Conservation (phyloP, 2,329 filamentous ascomycete genomes). For the Colletotrichum kahawae region DNA sequence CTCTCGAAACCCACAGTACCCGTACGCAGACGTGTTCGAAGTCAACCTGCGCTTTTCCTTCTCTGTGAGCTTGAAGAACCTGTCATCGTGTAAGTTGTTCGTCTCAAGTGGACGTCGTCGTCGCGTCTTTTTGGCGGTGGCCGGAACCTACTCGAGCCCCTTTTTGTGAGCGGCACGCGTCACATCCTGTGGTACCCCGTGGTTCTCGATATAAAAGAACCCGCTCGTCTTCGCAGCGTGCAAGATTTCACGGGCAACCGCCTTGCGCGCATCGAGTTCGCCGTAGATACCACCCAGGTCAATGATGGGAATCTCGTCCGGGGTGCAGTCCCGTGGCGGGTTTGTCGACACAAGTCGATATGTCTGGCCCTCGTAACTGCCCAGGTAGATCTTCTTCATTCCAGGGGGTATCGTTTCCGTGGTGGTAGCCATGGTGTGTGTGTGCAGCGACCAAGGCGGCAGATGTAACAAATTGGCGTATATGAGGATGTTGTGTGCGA, state of each 20-base stretch:
- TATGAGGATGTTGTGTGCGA: background rate
- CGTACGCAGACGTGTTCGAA: constrained; percentile 25
- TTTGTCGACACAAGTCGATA: constrained; percentile 10
- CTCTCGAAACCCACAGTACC: constrained; percentile 13
- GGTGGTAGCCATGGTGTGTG: background rate
- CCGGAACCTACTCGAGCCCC: constrained; percentile 26
- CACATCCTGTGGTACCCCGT: constrained; percentile 39
- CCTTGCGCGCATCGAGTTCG: constrained; percentile 36
- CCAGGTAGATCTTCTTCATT: constrained; percentile 5
- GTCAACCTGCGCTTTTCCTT: constrained; percentile 31
- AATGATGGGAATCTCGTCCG: constrained; percentile 51
- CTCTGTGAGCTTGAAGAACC: constrained; percentile 33
- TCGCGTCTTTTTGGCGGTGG: background rate
- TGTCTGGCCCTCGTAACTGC: constrained; percentile 12
- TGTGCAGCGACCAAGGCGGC: background rate
- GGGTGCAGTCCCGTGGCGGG: constrained; percentile 42
- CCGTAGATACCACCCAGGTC: constrained; percentile 43
- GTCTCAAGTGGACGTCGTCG: background rate
- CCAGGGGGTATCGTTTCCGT: background rate
- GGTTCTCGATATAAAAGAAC: constrained; percentile 53
- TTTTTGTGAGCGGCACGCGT: constrained; percentile 27
- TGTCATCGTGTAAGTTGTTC: constrained; percentile 19
- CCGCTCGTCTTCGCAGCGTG: constrained; percentile 46
- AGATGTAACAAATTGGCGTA: background rate
- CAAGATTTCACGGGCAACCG: constrained; percentile 41